Evolutionary conservation across 2,329 filamentous ascomycete species (phyloP), one percentile per base, ranked within the genome.

Genomic region (Beauveria caledonica): DNA sequence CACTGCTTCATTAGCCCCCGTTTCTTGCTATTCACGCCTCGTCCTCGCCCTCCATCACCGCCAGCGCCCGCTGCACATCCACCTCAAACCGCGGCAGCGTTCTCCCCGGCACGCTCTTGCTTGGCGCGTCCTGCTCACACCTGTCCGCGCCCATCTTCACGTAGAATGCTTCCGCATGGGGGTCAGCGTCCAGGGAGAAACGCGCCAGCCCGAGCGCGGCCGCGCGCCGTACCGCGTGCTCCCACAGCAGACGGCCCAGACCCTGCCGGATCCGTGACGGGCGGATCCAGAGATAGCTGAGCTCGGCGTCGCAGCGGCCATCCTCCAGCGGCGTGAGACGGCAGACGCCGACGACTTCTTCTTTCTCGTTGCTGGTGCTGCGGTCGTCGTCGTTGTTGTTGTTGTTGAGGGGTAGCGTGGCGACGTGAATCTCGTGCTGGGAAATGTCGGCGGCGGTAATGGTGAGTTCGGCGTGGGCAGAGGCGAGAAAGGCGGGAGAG

Each of bases 121-220:
- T 50, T 17, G 23, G 29, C 3, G 10, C 21, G 5, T 36, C 5
- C 17, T 44, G 23, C 1, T 39, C 39, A 10, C 21, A 33, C 17
- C 39, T 17, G 13, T 45, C 19, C 4, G 56, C 56, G 46, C 56
- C 56, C 56, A 51, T 59, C 2, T 25, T 7, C 1, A 51, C 9
- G n/a, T 59, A 51, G 19, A 59, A 59, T 5, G 36, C 46, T 48
- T 59, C 56, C 17, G 56, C 56, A n/a, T 59, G 33, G 7, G 56
- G 56, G 19, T 59, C 56, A 17, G 56, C 56, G 33, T 59, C 33
- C 23, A 59, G 23, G 10, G 17, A 19, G 2, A 59, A 13, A 5
- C 6, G 2, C 3, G 5, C n/a, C n/a, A 50, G 7, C 9, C 56
- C 46, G 15, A 15, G 2, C 17, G 25, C 21, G 5, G 15, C 46